Base-by-base conservation (phyloP, 139 green algal species). In the Chlorella sp. region DNA sequence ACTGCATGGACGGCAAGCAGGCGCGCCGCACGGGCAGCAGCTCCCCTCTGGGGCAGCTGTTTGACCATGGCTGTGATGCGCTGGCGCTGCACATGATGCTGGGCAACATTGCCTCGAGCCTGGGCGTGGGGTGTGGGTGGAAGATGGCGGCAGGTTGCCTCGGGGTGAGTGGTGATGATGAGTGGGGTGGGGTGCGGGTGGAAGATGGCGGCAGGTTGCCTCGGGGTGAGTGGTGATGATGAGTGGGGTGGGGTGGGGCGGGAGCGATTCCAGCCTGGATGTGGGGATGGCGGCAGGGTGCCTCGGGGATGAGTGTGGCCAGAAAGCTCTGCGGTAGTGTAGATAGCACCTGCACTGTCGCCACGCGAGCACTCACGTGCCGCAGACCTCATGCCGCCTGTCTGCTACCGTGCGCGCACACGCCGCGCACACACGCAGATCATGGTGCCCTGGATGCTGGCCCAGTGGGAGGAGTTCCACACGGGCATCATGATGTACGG, bases 1-100 rank as follows among this genome's bases (percentile, higher is more conserved):
- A 99, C 85, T 93, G 87, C 74, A 82, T 98, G 29, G 94, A 99
- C 55, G 91, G 92, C 77, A 97, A 97, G 82, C 95, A 99, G 70
- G 95, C 94, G 2, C 80, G 95, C 22, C 85, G 93, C 14, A 99
- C 95, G 1, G 77, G 81, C n/a, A 92, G 82, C 31, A 95, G 88
- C 35, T 96, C 88, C 0, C 94, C 95, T 0, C 80, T 99, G 49
- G 67, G 67, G 0, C 92, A 98, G 83, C 86, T 99, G 10, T 97
- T 98, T 80, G 95, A 99, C 80, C 95, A 99, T 68, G 94, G 91
- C 33, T 67, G 49, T 55, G 73, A 78, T 60, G 73, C 73, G 24
- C 64, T 78, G 27, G 73, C 69, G 26, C 65, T 78, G 32, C 73
- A 78, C 73, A 72, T 78, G 64, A 78, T 78, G 73, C 65, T 78